phyloP scores from a whole-genome alignment of 352 stramenopile genomes.

The Phytophthora megakarya region DNA sequence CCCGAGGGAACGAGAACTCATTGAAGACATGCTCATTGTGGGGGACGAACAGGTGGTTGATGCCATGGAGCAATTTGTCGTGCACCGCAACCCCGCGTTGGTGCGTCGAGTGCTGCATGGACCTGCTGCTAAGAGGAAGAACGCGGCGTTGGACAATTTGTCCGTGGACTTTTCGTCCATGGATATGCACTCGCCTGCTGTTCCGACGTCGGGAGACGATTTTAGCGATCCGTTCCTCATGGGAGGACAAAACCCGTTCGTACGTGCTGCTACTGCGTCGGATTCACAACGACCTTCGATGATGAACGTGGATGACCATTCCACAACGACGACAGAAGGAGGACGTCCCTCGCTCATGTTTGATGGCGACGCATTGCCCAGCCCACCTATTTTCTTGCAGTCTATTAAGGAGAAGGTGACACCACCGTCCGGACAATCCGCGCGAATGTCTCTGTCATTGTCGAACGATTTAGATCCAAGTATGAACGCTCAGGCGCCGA shows the following conservation, averaged over 20 bases:
- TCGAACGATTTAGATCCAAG: conserved; percentile 56
- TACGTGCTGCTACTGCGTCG: conserved; percentile 33
- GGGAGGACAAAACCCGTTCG: conserved; percentile 48
- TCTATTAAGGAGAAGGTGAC: conserved; percentile 73
- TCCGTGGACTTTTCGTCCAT: conserved; percentile 61
- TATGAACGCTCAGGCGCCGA: conserved; percentile 52
- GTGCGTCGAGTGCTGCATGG: conserved; percentile 59
- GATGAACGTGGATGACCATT: conserved; percentile 31
- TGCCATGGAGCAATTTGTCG: conserved; percentile 78
- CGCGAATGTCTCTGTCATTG: conserved; percentile 60
- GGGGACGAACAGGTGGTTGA: conserved; percentile 79
- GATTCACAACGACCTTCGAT: conserved; percentile 24
- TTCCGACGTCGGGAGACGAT: conserved; percentile 17
- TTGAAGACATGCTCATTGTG: conserved; percentile 74
- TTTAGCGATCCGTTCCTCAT: conserved; percentile 55
- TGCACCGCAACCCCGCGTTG: conserved; percentile 54
- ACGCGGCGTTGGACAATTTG: conserved; percentile 51
- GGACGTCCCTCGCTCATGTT: conserved; percentile 66
- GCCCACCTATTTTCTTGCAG: conserved; percentile 56
- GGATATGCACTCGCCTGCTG: conserved; percentile 50
- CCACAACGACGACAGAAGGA: conserved; percentile 6
- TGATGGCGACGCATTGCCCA: conserved; percentile 55
- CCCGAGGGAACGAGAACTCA: conserved; percentile 56
- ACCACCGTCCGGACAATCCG: conserved; percentile 36
- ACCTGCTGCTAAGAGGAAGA: conserved; percentile 35